Conservation (phyloP, 768 basidiomycete genomes). For the Auriscalpium microsporum region DNA sequence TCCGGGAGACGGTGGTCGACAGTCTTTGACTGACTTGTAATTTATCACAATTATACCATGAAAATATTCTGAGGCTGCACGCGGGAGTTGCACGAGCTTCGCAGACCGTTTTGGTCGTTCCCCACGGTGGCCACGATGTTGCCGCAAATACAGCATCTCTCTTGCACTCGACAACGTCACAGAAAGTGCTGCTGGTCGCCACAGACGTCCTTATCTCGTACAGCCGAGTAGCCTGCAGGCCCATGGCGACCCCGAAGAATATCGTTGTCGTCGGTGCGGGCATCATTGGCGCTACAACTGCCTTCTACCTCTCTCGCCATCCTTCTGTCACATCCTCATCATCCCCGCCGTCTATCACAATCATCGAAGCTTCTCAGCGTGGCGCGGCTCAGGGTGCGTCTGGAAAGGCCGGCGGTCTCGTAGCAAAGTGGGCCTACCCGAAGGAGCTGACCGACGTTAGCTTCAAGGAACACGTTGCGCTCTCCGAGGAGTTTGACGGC, state of each 20-base stretch:
- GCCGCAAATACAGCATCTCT: too few species aligned
- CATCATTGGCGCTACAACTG: conserved; percentile 78
- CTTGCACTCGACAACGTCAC: too few species aligned
- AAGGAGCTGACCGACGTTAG: conserved; percentile 63
- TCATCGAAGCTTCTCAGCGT: conserved; percentile 62
- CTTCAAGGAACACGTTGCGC: conserved; percentile 62
- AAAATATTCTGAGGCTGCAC: too few species aligned
- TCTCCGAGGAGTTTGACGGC: conserved; percentile 65
- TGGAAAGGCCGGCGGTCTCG: conserved; percentile 78
- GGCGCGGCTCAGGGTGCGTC: conserved; percentile 73
- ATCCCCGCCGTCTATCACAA: conserved; percentile 34
- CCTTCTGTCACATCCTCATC: conserved; percentile 31
- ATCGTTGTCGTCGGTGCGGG: conserved; percentile 82
- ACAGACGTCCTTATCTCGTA: too few species aligned
- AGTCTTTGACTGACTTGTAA: too few species aligned
- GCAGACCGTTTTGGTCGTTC: too few species aligned
- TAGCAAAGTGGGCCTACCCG: conserved; percentile 81
- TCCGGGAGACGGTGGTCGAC: too few species aligned
- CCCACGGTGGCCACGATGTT: too few species aligned
- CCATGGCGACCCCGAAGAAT: conserved; percentile 13
- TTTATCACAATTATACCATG: too few species aligned
- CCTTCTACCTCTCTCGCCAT: conserved; percentile 68
- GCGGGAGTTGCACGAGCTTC: too few species aligned
- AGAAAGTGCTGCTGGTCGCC: too few species aligned
- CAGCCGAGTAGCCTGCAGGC: too few species aligned